A percentile compares a stretch with the other conserved stretches of the same genome.
Evolutionary conservation across 306 rosid genomes (phyloP).

Genomic region (Urtica urens): DNA sequence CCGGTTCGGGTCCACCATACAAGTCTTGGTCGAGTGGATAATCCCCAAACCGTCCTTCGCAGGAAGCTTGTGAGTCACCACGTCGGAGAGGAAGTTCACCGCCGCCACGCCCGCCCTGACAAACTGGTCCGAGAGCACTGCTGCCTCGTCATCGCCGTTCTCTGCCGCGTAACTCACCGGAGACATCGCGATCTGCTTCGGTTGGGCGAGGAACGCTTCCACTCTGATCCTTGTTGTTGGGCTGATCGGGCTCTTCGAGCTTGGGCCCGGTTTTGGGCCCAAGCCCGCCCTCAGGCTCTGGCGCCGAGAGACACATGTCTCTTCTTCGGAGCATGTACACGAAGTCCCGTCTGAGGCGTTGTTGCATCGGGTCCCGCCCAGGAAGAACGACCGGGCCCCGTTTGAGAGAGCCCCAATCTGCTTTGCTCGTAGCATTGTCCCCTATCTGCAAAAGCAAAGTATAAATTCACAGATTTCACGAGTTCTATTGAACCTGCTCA

Average conservation of each 20-base stretch:
- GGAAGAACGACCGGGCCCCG: constrained; percentile 66
- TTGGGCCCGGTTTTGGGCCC: constrained; percentile 43
- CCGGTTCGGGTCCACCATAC: constrained; percentile 57
- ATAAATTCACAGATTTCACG: not conserved
- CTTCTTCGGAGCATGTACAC: constrained; percentile 74
- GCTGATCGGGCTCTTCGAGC: no score
- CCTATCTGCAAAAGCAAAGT: constrained; percentile 11
- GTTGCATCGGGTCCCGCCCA: constrained; percentile 58
- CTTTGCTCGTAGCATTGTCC: constrained; percentile 77
- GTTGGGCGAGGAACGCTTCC: constrained; percentile 30
- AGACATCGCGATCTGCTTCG: constrained; percentile 26
- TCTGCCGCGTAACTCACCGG: constrained; percentile 29
- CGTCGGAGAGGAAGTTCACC: constrained; percentile 62
- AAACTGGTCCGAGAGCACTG: constrained; percentile 47
- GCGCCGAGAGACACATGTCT: constrained; percentile 49
- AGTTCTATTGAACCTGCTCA: constrained; percentile 8
- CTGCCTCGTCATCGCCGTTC: constrained; percentile 21
- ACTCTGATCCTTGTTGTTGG: constrained; percentile 33
- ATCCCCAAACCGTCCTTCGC: constrained; percentile 52
- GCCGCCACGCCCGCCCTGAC: constrained; percentile 73
- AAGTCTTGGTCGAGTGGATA: constrained; percentile 34
- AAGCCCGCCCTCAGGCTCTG: constrained; percentile 28
- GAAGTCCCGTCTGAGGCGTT: constrained; percentile 61
- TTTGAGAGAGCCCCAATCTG: constrained; percentile 59
- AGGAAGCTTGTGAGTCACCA: constrained; percentile 54